A percentile compares a stretch with the other conserved stretches of the same genome.
Evolutionary conservation across 257 asterid species (phyloP).

Genomic region (Fraxinus pennsylvanica): DNA sequence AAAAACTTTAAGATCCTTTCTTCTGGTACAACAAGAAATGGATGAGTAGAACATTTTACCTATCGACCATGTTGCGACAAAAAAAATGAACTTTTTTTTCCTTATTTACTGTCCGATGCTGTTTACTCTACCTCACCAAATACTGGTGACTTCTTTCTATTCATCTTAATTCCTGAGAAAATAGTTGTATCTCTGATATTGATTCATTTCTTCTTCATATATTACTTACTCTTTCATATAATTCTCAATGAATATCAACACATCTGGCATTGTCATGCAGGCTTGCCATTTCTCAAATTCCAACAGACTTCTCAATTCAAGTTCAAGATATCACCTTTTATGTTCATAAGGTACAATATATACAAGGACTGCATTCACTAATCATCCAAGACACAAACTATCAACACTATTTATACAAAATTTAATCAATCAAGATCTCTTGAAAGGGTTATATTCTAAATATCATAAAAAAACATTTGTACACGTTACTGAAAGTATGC

Average conservation of each 20-base stretch:
- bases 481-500: background rate
- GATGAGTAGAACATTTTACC: background rate
- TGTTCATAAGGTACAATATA: conserved; percentile 67
- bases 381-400: background rate
- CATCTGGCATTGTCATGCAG: conserved; percentile 39
- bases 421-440: background rate
- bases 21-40: background rate
- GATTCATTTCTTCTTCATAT: background rate
- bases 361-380: background rate
- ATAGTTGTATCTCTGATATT: background rate
- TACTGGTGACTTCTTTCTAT: too few relatives aligned
- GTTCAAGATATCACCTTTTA: conserved; percentile 74
- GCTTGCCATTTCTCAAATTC: conserved; percentile 65
- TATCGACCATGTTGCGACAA: background rate
- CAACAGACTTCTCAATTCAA: conserved; percentile 72
- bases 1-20: conserved; percentile 22
- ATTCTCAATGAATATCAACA: background rate
- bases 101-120: too few relatives aligned
- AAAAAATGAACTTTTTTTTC: too few relatives aligned
- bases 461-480: background rate
- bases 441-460: background rate
- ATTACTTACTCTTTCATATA: background rate
- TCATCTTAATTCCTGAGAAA: background rate
- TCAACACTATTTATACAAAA: background rate
- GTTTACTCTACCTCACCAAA: too few relatives aligned